Evolutionary conservation across 371 early-diverging fungal species (phyloP).

Genomic region (Mucor saturninus): DNA sequence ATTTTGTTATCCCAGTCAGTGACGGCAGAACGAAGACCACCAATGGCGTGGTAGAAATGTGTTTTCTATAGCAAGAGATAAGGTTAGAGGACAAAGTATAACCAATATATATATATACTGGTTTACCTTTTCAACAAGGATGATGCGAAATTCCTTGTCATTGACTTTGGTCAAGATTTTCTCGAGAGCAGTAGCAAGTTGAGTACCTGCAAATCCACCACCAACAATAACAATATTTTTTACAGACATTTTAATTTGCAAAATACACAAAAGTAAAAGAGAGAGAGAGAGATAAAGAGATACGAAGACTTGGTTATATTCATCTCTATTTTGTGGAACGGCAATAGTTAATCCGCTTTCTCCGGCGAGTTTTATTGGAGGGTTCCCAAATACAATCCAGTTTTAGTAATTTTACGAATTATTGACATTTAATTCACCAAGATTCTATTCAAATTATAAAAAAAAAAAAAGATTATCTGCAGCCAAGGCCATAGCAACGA

Average conservation of each 20-base stretch:
- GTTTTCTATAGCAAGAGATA: slow-evolving; percentile 24
- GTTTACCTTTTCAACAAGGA: slow-evolving; percentile 39
- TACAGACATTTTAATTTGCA: background rate
- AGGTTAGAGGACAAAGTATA: background rate
- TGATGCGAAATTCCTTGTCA: slow-evolving; percentile 26
- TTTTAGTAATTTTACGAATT: too few relatives aligned
- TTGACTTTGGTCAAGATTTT: slow-evolving; percentile 11
- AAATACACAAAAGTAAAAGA: background rate
- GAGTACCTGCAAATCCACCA: slow-evolving; percentile 44
- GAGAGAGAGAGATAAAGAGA: background rate
- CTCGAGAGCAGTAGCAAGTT: slow-evolving; percentile 31
- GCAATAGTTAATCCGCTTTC: background rate
- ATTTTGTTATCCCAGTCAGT: slow-evolving; percentile 26
- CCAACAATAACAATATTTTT: slow-evolving; percentile 46
- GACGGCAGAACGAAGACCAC: slow-evolving; percentile 33
- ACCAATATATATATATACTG: background rate
- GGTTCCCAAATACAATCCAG: too few relatives aligned
- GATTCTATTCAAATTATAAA: too few relatives aligned
- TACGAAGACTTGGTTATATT: background rate
- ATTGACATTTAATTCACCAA: too few relatives aligned
- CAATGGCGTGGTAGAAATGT: slow-evolving; percentile 42
- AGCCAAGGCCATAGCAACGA: too few relatives aligned
- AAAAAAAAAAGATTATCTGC: too few relatives aligned
- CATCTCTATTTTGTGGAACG: background rate
- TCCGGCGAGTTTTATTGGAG: background rate